A percentile compares a stretch with the other conserved stretches of the same genome.
Evolutionary conservation across 2,329 filamentous ascomycete species (phyloP).

Genomic region (Hypoxylon sp.): DNA sequence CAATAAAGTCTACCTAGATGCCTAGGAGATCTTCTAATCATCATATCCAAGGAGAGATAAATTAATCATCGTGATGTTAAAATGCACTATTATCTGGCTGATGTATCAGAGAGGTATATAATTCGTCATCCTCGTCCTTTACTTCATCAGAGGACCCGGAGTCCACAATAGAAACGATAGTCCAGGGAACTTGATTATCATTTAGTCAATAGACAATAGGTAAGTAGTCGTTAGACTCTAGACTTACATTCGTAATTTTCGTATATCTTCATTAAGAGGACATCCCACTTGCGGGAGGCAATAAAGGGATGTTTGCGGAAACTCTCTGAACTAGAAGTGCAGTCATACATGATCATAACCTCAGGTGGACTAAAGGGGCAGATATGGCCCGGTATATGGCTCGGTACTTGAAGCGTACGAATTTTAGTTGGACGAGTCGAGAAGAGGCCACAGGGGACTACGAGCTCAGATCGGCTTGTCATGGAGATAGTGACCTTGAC

Average conservation of each 20-base stretch:
- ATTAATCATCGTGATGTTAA: not conserved
- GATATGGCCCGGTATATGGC: not conserved
- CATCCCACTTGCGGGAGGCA: slow-evolving; percentile 38
- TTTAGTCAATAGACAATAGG: slow-evolving; percentile 14
- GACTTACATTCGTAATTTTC: slow-evolving; percentile 28
- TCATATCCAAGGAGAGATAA: not conserved
- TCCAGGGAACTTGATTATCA: slow-evolving; percentile 26
- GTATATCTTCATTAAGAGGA: slow-evolving; percentile 39
- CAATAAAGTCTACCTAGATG: not conserved
- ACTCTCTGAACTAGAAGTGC: slow-evolving; percentile 13
- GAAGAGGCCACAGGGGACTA: slow-evolving; percentile 25
- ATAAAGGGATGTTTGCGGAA: not conserved
- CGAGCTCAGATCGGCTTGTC: not conserved
- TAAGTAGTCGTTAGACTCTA: not conserved
- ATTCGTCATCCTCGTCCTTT: not conserved
- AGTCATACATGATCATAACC: slow-evolving; percentile 44
- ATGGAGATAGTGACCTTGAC: slow-evolving; percentile 21
- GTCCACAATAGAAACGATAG: slow-evolving; percentile 31
- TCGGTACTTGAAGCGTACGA: slow-evolving; percentile 24
- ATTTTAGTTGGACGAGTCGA: slow-evolving; percentile 11
- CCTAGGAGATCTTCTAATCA: not conserved
- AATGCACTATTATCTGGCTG: too few relatives aligned
- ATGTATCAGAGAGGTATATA: too few relatives aligned
- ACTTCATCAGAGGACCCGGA: slow-evolving; percentile 6
- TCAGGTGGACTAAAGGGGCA: slow-evolving; percentile 18